Evolutionary conservation across 1,139 yeast genomes (phyloP), one percentile per base, ranked within the genome.

Genomic region (Blastobotrys capitulatus): DNA sequence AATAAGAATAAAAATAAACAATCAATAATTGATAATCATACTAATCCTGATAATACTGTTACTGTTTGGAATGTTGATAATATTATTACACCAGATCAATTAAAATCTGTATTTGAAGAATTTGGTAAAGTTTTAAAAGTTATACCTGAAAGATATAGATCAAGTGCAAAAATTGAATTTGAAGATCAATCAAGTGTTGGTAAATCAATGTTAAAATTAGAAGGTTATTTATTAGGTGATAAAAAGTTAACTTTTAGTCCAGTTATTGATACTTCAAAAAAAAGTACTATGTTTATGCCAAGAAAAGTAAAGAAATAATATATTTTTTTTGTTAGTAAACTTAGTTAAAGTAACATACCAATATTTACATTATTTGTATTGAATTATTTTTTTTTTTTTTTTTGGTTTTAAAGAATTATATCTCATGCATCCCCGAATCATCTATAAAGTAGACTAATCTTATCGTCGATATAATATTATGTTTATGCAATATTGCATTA

Each of bases 91-190:
- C 62, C 59, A 32, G 52, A 55, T 1, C 62, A 60, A 18, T 47
- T 74, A 10, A 46, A 48, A 13, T 52, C 55, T 7, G 39, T 69
- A 8, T 76, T 79, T 55, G 63, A 60, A 2, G 32, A 42, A 12
- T 19, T 19, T 15, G 27, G 29, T 10, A 63, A 67, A 44, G 72
- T 86, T 12, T 82, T 79, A 1, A 71, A 71, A 20, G 64, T 83
- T 0, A 69, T 74, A 16, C 61, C 82, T 19, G 73, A 72, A 39
- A 77, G 85, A 0, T 76, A 73, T 31, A 59, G 64, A n/a, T 64
- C 67, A 2, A 78, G 77, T 1, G 87, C 85, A 0, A 60, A 79
- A 15, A 72, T 85, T 2, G 79, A 79, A 56, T 82, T 79, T 57
- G 65, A 61, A 25, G 41, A 40, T n/a, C 27, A 25, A 15, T 19